Base-by-base conservation (phyloP, 75 land plant genomes). In the Ceratopteris richardii region DNA sequence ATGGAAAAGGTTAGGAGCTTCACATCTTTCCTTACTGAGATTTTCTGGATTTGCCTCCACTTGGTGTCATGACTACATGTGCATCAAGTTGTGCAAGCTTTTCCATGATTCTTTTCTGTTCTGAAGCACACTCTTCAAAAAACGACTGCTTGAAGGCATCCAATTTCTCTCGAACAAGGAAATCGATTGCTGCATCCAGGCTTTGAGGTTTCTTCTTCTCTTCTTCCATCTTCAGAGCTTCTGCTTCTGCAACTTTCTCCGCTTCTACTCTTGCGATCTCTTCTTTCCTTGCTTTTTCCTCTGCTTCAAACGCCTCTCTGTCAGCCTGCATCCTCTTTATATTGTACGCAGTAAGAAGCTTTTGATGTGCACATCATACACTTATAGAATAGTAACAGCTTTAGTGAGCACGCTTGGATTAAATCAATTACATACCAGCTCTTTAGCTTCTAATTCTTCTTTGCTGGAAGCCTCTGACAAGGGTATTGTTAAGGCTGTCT, bases 371-470 rank as follows among this genome's bases (percentile, higher is more conserved):
- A n/a, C n/a, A n/a, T n/a, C n/a, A n/a, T n/a, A n/a, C n/a, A n/a
- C n/a, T n/a, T n/a, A n/a, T n/a, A n/a, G n/a, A n/a, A n/a, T n/a
- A n/a, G n/a, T n/a, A n/a, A n/a, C n/a, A n/a, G n/a, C n/a, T n/a
- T n/a, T n/a, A n/a, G n/a, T n/a, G n/a, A n/a, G n/a, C n/a, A n/a
- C n/a, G n/a, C n/a, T n/a, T n/a, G n/a, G n/a, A n/a, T n/a, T n/a
- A n/a, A n/a, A n/a, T n/a, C n/a, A n/a, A n/a, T n/a, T n/a, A n/a
- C 54, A 19, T 52, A 52, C 54, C 54, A 21, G 54, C 23, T 52
- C 28, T 52, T 52, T 25, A 19, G 54, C 54, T 12, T 52, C 54
- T 14, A 52, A 7, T 26, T 52, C 54, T 52, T 52, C 54, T 52
- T 52, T 2, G 25, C 54, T 52, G 5, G 23, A 52, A 52, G 54